Base-by-base conservation (phyloP, 2,329 filamentous ascomycete species). In the Trichoderma sp. region DNA sequence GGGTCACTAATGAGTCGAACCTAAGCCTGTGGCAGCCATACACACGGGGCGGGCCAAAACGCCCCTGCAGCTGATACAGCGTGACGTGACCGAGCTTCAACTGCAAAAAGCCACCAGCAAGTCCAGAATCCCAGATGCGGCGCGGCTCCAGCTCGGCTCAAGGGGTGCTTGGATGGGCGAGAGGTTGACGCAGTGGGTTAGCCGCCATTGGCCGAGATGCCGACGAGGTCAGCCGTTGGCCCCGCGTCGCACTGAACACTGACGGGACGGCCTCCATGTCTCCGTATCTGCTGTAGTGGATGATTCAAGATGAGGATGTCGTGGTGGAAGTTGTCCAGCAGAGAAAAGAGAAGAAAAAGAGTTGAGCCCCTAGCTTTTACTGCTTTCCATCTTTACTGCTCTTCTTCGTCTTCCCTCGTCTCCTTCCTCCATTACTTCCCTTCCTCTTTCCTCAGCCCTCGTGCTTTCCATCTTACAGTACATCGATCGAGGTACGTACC, bases 181-280 rank as follows among this genome's bases (percentile, higher is more conserved):
- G n/a, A 35, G 27, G 16, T 43, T 21, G 56, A 57, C 10, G 68
- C 21, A 24, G 63, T 53, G 35, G 64, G 52, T 68, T 76, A 77
- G 76, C 80, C 79, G 77, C 79, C 77, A 82, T 83, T 83, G 82
- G 80, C 80, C 83, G 79, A 83, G 79, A 79, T 70, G 56, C 70
- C 61, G 66, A 65, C 52, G 55, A 69, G 57, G 64, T 60, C 64
- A 61, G 31, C 57, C 68, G 47, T 67, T 31, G 59, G 61, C 61
- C 61, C 61, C 61, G 61, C 68, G 61, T 66, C 57, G 24, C 59
- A 40, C 59, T 55, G 40, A n/a, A 40, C 7, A 43, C 40, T 43
- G 40, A n/a, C 40, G 40, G 40, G 19, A 60, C 11, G 31, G 31
- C 61, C 40, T 67, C 64, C 64, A 67, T 67, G 64, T 67, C 55